phyloP scores from a whole-genome alignment of 1,284 basidiomycete species.

The Fomitopsis pinicola region DNA sequence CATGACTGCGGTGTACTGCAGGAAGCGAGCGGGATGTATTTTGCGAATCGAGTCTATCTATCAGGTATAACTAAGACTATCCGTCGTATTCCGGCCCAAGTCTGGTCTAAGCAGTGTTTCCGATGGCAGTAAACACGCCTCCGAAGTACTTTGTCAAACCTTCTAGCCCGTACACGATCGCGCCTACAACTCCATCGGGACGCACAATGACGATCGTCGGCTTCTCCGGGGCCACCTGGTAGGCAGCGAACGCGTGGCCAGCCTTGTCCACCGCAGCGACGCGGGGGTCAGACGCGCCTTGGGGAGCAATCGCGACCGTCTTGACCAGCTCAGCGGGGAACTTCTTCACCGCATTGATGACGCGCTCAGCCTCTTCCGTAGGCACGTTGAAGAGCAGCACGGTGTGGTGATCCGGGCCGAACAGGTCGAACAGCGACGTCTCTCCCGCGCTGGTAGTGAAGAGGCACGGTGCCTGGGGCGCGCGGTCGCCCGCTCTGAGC shows the following conservation, averaged over 20 bases:
- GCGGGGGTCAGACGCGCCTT: no score
- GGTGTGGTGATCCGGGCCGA: conserved; percentile 19
- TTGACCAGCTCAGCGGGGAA: conserved; percentile 8
- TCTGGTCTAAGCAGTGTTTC: no score
- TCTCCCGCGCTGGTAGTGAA: not conserved
- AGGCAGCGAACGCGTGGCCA: not conserved
- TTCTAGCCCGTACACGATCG: not conserved
- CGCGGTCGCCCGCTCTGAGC: conserved; percentile 12
- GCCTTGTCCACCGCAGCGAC: no score
- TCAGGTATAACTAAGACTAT: no score
- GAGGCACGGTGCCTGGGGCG: conserved; percentile 36
- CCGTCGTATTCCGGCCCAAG: no score
- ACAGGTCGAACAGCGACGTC: conserved; percentile 20
- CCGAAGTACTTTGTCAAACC: not conserved
- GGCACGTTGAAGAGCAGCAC: conserved; percentile 20
- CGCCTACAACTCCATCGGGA: not conserved
- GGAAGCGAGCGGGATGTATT: no score
- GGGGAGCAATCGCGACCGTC: not conserved
- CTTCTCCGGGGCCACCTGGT: not conserved
- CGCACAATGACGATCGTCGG: not conserved
- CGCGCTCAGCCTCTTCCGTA: not conserved
- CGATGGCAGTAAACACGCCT: not conserved
- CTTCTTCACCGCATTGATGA: conserved; percentile 9
- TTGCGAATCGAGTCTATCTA: no score
- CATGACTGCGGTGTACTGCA: not conserved